A percentile compares a stretch with the other conserved stretches of the same genome.
Evolutionary conservation across 768 basidiomycete genomes (phyloP).

Genomic region (Suillus spraguei): DNA sequence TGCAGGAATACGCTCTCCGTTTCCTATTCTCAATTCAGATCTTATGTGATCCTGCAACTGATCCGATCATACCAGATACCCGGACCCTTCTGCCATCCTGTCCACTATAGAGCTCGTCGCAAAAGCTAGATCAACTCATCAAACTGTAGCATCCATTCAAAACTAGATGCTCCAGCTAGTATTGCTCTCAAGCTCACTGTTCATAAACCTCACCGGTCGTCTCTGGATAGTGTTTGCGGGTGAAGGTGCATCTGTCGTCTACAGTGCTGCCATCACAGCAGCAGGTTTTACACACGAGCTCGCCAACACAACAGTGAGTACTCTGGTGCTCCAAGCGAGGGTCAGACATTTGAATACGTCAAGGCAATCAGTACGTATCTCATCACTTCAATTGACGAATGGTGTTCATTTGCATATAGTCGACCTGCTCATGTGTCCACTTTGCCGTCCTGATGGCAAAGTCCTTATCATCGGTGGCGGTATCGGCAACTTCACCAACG

Average conservation of each 20-base stretch:
- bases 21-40: no score
- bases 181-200: conserved; percentile 98
- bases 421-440: conserved; percentile 92
- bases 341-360: conserved; percentile 94
- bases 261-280: conserved; percentile 79
- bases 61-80: no score
- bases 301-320: conserved; percentile 99
- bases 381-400: background rate
- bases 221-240: conserved; percentile 99
- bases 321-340: conserved; percentile 96
- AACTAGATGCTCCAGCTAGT: conserved; percentile 95
- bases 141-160: conserved; percentile 85
- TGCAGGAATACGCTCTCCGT: no score
- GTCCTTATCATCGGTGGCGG: conserved; percentile 99
- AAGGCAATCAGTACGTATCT: conserved; percentile 78
- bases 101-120: no score
- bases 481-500: conserved; percentile 99
- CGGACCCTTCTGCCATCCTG: no score
- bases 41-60: no score
- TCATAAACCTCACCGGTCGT: conserved; percentile 86
- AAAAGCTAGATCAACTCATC: no score
- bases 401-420: conserved; percentile 43
- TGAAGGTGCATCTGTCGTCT: conserved; percentile 80
- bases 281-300: conserved; percentile 97
- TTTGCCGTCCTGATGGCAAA: conserved; percentile 85